Evolutionary conservation across 495 filamentous ascomycete genomes (phyloP).

Genomic region (Aspergillus sclerotioniger): DNA sequence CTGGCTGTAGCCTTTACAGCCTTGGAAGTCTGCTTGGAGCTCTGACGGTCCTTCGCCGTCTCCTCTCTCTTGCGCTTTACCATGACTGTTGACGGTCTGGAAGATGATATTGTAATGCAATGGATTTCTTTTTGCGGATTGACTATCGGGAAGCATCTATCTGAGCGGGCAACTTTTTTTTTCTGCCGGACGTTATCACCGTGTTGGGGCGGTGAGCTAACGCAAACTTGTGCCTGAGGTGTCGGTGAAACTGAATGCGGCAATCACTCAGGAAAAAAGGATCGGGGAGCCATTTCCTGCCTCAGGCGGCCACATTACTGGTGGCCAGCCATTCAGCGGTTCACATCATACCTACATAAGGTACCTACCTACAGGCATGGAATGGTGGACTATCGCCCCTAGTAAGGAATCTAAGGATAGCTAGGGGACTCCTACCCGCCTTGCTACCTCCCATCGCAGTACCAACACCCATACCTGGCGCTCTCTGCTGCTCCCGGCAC

Average conservation of each 20-base stretch:
- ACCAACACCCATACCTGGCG: neutral
- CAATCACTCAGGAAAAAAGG: neutral
- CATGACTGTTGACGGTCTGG: slow-evolving; percentile 46
- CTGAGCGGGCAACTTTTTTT: slow-evolving; percentile 26
- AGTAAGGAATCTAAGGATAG: neutral
- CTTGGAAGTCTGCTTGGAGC: slow-evolving; percentile 31
- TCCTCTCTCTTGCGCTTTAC: slow-evolving; percentile 72
- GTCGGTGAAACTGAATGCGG: neutral
- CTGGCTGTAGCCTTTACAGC: slow-evolving; percentile 32
- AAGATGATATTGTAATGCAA: slow-evolving; percentile 8
- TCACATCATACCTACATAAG: slow-evolving; percentile 3
- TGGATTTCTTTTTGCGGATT: slow-evolving; percentile 11
- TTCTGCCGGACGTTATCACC: slow-evolving; percentile 21
- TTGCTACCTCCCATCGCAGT: neutral
- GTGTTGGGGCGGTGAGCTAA: slow-evolving; percentile 3
- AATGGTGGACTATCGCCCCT: neutral
- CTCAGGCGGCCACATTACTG: slow-evolving; percentile 1
- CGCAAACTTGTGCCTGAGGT: slow-evolving; percentile 1
- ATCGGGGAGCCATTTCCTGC: neutral
- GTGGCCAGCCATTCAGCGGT: neutral
- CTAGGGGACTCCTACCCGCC: neutral
- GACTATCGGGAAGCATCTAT: slow-evolving; percentile 11
- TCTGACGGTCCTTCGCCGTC: slow-evolving; percentile 31
- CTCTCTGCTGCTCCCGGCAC: slow-evolving; percentile 19
- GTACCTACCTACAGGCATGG: neutral